Base-by-base conservation (phyloP, 495 filamentous ascomycete genomes). In the Aspergillus incahuasiensis region DNA sequence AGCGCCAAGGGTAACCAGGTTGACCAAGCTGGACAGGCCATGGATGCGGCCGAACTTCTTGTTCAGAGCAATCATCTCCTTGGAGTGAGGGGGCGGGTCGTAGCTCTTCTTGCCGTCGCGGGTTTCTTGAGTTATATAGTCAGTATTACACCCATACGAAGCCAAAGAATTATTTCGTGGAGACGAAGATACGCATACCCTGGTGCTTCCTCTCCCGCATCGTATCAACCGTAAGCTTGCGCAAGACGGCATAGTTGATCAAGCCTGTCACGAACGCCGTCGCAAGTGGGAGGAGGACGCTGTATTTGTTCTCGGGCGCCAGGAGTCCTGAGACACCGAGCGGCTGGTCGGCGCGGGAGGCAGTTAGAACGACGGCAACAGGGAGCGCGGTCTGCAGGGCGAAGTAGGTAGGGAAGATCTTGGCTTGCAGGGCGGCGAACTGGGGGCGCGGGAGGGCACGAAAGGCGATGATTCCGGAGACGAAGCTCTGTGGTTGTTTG, bases 371-470 rank as follows among this genome's bases (percentile, higher is more conserved):
- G 8, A 96, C 73, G 18, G 90, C 60, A 13, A 84, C 67, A 6
- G 92, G 88, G 3, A 90, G 75, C 5, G 80, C 78, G 4, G 88
- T 82, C 75, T 96, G 92, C 41, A 96, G 69, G 21, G 80, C 74
- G 70, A 97, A 96, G 75, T 92, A 97, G 60, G 86, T 70, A 20
- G 92, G 92, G 73, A 95, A 92, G 63, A 90, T 83, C 61, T 80
- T 80, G 32, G 81, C 72, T 73, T 95, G 92, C 22, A 97, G 78
- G 34, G 81, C 76, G 5, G 84, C 77, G 74, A 97, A 97, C 66
- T 91, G 85, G 0, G 89, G 83, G 9, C 89, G 84, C 9, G 89
- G 78, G 45, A 97, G 83, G 52, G 82, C 79, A 42, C 76, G 79
- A 77, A 84, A 96, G 52, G 88, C 83, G 42, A 91, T 69, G 25